phyloP scores from a whole-genome alignment of 352 stramenopile genomes.

The Lagenidium sp. region DNA sequence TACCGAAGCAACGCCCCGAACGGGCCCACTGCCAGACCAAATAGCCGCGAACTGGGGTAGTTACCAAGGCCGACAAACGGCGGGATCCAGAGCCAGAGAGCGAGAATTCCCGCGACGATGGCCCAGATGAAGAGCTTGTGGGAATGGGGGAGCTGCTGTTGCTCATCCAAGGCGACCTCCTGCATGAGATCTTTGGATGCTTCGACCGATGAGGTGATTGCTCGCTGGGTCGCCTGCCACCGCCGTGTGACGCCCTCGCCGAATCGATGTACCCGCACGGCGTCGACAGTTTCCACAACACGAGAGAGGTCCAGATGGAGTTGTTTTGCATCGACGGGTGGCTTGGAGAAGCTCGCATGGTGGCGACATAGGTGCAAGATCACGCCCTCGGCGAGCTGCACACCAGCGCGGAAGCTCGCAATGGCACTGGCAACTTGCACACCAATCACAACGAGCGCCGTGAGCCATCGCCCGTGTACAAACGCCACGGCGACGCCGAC shows the following conservation, averaged over 20 bases:
- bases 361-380: constrained; percentile 3
- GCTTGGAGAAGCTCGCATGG: constrained; percentile 5
- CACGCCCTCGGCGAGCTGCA: constrained; percentile 9
- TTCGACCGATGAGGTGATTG: constrained; percentile 4
- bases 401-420: constrained; percentile 4
- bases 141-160: not conserved
- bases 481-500: constrained; percentile 11
- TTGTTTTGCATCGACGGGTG: constrained; percentile 8
- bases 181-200: constrained; percentile 1
- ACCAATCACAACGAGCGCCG: constrained; percentile 7
- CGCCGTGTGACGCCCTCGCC: constrained; percentile 3
- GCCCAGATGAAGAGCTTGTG: not conserved
- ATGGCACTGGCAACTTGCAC: constrained; percentile 11
- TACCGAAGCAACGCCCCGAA: constrained; percentile 20
- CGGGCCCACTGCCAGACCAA: constrained; percentile 10
- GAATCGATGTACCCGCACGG: constrained; percentile 1
- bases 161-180: constrained; percentile 10
- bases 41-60: constrained; percentile 14
- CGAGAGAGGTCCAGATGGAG: constrained; percentile 4
- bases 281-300: not conserved
- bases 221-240: constrained; percentile 1
- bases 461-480: constrained; percentile 11
- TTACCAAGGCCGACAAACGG: constrained; percentile 12
- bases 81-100: constrained; percentile 13
- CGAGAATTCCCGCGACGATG: not conserved